Base-by-base conservation (phyloP, 371 early-diverging fungal genomes). In the Syncephalastrum sp. region DNA sequence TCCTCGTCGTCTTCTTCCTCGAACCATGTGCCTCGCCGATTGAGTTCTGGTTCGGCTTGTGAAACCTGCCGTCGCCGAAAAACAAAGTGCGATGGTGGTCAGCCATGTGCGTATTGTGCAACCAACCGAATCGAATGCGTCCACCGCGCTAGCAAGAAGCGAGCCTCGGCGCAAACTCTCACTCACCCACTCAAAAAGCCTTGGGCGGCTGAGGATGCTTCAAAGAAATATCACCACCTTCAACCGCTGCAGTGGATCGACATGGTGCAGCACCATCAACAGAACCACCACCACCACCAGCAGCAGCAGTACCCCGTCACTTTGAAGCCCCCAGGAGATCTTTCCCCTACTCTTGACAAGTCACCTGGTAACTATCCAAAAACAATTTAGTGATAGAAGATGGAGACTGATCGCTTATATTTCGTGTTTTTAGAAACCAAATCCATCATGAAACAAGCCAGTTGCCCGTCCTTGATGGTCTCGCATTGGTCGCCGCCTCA, bases 61-160 rank as follows among this genome's bases (percentile, higher is more conserved):
- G 76, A 76, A 38, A 67, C 70, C 2, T 76, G 76, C 29, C 64
- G 76, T 41, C 64, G 68, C n/a, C 68, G 76, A 17, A 76, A 76
- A 43, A 76, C 76, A 6, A 76, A 72, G 55, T 76, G 76, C 51
- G 76, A 76, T 48, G 76, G 76, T 21, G 67, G 68, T 10, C 63
- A 67, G 43, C 76, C 76, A 16, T 76, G 76, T 61, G 63, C 64
- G 4, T 76, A 64, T 59, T 76, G 76, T 61, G 61, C 70, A 8
- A 49, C 65, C 25, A 70, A 72, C 60, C 61, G 65, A 3, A 65
- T 72, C 17, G 57, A 62, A 27, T 76, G 76, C 50, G 49, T 68
- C 16, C 72, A 72, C 57, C 63, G 69, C 12, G 53, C 67, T 15
- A 61, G 64, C 44, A 48, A 63, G 51, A 70, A 63, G 57, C 48